Evolutionary conservation across 2,329 filamentous ascomycete species (phyloP).

Genomic region (Domatiomyces globalis): DNA sequence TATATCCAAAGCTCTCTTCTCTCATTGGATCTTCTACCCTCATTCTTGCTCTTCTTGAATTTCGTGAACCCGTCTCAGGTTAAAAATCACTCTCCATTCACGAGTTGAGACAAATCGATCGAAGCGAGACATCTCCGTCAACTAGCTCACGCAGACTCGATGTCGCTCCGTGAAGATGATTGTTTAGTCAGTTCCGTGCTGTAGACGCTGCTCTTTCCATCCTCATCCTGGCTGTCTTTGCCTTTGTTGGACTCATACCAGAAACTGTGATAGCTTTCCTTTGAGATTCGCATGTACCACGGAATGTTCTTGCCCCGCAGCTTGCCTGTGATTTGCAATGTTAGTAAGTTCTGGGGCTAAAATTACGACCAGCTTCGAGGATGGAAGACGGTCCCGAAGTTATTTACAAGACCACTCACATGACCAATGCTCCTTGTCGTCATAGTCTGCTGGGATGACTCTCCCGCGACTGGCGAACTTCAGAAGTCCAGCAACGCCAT

Average conservation of each 20-base stretch:
- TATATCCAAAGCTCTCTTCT: no score
- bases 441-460: conserved; percentile 58
- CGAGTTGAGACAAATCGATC: no score
- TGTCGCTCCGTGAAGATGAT: no score
- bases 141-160: no score
- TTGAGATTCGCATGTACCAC: conserved; percentile 1
- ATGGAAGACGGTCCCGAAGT: conserved; percentile 50
- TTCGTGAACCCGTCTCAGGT: no score
- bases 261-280: conserved; percentile 1
- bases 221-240: no score
- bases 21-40: no score
- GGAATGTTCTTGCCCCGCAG: conserved; percentile 1
- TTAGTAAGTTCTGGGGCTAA: background rate
- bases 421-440: conserved; percentile 64
- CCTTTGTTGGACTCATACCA: background rate
- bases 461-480: conserved; percentile 52
- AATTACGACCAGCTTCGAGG: background rate
- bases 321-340: background rate
- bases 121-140: no score
- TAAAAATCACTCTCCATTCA: no score
- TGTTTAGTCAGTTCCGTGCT: no score
- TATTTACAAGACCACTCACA: conserved; percentile 54
- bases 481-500: conserved; percentile 53
- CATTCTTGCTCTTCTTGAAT: no score
- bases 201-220: no score